Percentiles rank a stretch among this genome's conserved stretches.
phyloP scores from a whole-genome alignment of 208 protist genomes.

The Acanthamoeba castellanii region DNA sequence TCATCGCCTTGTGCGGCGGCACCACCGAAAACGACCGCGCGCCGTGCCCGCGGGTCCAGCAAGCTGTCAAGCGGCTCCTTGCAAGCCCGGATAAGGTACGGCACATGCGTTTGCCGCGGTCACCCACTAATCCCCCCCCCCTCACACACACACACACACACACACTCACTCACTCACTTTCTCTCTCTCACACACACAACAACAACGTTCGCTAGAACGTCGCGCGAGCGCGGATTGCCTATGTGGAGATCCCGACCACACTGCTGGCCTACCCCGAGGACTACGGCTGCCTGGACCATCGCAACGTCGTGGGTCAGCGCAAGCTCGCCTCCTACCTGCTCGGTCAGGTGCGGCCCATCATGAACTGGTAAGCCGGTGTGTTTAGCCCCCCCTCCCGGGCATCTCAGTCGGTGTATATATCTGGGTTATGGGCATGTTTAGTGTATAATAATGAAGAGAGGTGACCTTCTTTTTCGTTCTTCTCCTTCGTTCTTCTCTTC shows the following conservation, averaged over 20 bases:
- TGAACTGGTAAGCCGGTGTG: conserved; percentile 19
- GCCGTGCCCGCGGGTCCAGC: conserved; percentile 32
- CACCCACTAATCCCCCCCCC: not conserved
- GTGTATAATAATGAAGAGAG: not conserved
- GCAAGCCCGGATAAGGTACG: not conserved
- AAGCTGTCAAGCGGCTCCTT: conserved; percentile 4
- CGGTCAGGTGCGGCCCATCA: not conserved
- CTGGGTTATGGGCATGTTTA: not conserved
- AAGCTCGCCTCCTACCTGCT: conserved; percentile 58
- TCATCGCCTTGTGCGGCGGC: conserved; percentile 59
- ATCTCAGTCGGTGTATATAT: not conserved
- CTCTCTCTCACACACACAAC: not conserved
- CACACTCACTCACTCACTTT: not conserved
- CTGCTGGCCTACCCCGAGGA: conserved; percentile 28
- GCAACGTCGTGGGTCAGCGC: conserved; percentile 62
- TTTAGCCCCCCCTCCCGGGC: not conserved
- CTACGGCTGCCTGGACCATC: conserved; percentile 68
- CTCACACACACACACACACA: not conserved
- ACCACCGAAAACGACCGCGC: conserved; percentile 43
- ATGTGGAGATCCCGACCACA: conserved; percentile 70
- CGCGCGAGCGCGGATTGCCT: not conserved
- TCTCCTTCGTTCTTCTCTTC: no score
- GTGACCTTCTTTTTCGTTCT: no score
- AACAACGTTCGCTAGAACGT: not conserved
- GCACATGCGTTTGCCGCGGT: not conserved